phyloP scores from a whole-genome alignment of 768 basidiomycete genomes.

The Terana coerulea region DNA sequence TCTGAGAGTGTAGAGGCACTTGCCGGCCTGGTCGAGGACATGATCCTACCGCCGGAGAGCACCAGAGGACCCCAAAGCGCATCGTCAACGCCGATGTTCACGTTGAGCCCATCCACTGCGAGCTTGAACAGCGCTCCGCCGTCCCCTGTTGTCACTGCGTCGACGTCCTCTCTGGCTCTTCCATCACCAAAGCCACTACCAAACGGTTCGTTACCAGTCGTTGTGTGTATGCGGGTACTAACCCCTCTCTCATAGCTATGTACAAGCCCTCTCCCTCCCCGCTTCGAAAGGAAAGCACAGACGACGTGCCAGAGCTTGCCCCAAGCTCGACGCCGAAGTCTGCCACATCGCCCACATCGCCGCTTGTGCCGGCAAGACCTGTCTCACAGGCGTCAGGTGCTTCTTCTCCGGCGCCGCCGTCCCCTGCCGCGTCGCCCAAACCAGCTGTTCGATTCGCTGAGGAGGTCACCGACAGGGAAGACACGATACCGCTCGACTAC shows the following conservation, averaged over 20 bases:
- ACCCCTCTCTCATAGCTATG: conserved; percentile 3
- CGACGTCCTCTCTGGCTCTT: not conserved
- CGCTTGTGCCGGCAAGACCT: not conserved
- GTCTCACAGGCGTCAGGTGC: conserved; percentile 3
- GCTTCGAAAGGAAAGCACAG: conserved; percentile 23
- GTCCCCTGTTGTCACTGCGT: conserved; percentile 1
- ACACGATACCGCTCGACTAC: conserved; percentile 64
- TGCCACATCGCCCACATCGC: not conserved
- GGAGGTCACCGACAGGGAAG: conserved; percentile 31
- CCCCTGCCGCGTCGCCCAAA: conserved; percentile 1
- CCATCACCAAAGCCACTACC: not conserved
- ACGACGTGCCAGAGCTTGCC: conserved; percentile 4
- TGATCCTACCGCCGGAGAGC: conserved; percentile 15
- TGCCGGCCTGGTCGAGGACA: conserved; percentile 42
- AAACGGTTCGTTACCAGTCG: not conserved
- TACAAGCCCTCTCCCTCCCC: conserved; percentile 28
- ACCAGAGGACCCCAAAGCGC: conserved; percentile 10
- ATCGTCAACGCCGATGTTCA: conserved; percentile 17
- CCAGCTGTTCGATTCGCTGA: conserved; percentile 15
- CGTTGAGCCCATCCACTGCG: conserved; percentile 7
- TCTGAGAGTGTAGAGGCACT: conserved; percentile 64
- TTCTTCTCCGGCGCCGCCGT: not conserved
- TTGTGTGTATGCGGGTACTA: not conserved
- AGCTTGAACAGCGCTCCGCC: conserved; percentile 9
- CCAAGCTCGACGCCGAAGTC: conserved; percentile 6